These are phyloP conservation scores for Rhamnella rubrinervis DNA, from an alignment of 331 rosid species.

Conservation along the genomic window DNA sequence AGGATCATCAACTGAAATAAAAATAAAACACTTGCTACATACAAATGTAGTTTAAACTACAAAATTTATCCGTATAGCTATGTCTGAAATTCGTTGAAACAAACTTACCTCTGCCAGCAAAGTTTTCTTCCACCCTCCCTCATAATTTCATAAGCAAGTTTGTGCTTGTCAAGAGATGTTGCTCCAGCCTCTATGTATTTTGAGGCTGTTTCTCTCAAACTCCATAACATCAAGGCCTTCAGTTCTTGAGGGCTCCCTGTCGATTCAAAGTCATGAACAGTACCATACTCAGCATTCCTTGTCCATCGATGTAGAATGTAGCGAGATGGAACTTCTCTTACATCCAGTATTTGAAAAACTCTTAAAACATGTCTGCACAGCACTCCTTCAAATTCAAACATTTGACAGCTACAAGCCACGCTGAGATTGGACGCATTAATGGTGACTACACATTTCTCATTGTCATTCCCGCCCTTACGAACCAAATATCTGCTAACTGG, in stretches of 20 bases:
- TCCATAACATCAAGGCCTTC: conserved; percentile 82
- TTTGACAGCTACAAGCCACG: conserved; percentile 77
- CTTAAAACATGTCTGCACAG: conserved; percentile 83
- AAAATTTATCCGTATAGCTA: conserved; percentile 28
- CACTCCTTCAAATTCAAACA: conserved; percentile 94
- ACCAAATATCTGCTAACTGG: conserved; percentile 71
- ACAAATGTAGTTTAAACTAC: conserved; percentile 27
- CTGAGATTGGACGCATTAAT: conserved; percentile 52
- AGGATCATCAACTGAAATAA: conserved; percentile 12
- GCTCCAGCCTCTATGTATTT: conserved; percentile 90
- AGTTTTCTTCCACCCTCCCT: conserved; percentile 89
- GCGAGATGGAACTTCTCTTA: conserved; percentile 77
- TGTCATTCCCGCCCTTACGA: conserved; percentile 72
- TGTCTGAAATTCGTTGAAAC: conserved; percentile 21
- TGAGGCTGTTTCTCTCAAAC: conserved; percentile 91
- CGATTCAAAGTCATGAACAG: conserved; percentile 62
- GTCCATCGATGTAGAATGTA: conserved; percentile 92
- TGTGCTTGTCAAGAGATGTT: conserved; percentile 79
- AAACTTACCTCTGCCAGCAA: conserved; percentile 73
- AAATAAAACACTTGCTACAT: not conserved
- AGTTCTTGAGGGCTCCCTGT: conserved; percentile 74
- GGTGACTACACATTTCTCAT: conserved; percentile 69
- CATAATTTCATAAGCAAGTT: conserved; percentile 87
- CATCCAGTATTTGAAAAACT: conserved; percentile 79
- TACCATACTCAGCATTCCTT: conserved; percentile 80